These are phyloP conservation scores for Rhodotorula sphaerocarpa DNA, from an alignment of 768 basidiomycete species.

Conservation along the genomic window DNA sequence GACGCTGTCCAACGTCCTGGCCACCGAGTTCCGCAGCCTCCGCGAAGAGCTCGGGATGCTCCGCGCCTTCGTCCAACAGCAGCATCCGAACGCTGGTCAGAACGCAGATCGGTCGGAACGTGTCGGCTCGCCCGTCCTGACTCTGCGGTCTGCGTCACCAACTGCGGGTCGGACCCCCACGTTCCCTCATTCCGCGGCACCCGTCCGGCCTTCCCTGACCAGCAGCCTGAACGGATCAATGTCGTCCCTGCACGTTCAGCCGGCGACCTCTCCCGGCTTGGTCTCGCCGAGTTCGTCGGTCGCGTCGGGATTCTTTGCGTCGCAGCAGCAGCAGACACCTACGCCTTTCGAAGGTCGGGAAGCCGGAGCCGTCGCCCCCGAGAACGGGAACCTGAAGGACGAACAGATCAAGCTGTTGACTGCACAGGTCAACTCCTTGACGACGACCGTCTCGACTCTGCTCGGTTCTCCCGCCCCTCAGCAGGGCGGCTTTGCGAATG, in stretches of 20 bases:
- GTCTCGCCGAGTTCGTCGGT: neutral
- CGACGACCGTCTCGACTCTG: conserved; percentile 75
- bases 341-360: no score
- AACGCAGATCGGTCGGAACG: conserved; percentile 11
- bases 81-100: neutral
- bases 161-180: neutral
- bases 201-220: conserved; percentile 1
- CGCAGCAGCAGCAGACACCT: conserved; percentile 36
- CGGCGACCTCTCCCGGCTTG: neutral
- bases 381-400: conserved; percentile 42
- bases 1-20: conserved; percentile 18
- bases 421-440: conserved; percentile 67
- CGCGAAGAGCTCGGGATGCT: conserved; percentile 54
- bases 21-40: conserved; percentile 12
- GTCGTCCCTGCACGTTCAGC: conserved; percentile 42
- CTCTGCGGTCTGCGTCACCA: conserved; percentile 31
- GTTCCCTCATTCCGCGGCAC: conserved; percentile 1
- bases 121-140: conserved; percentile 26
- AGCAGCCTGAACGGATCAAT: conserved; percentile 10
- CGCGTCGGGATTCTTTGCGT: conserved; percentile 38
- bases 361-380: neutral
- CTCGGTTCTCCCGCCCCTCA: conserved; percentile 47
- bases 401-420: conserved; percentile 57
- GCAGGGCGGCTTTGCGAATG: neutral
- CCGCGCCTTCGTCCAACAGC: conserved; percentile 24